These are phyloP conservation scores for Colletotrichum costaricense DNA, from an alignment of 2,329 filamentous ascomycete species.

Conservation along the genomic window DNA sequence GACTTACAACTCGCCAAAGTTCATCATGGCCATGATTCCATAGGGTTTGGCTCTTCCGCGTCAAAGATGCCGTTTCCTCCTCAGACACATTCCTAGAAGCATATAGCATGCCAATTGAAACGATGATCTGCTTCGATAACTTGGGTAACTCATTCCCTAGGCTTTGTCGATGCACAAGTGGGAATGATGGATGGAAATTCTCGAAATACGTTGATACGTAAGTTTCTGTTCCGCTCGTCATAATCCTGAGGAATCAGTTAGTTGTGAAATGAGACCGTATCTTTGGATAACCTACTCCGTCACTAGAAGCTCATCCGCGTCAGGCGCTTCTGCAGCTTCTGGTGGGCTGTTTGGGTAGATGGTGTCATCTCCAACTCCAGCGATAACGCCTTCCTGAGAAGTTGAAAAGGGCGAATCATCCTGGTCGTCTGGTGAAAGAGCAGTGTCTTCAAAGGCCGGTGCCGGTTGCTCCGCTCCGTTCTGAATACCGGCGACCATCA, in stretches of 20 bases:
- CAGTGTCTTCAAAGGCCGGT: neutral
- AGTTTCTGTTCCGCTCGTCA: neutral
- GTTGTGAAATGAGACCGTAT: neutral
- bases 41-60: conserved; percentile 32
- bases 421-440: neutral
- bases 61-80: conserved; percentile 13
- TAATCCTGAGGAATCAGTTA: neutral
- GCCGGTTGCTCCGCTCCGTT: neutral
- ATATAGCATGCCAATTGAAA: conserved; percentile 39
- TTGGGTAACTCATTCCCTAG: conserved; percentile 20
- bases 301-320: neutral
- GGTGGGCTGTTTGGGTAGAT: neutral
- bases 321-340: neutral
- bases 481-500: neutral
- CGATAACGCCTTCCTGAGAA: neutral
- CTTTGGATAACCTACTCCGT: neutral
- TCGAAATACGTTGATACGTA: conserved; percentile 39
- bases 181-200: conserved; percentile 40
- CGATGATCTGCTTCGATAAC: conserved; percentile 31
- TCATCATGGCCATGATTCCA: conserved; percentile 37
- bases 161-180: conserved; percentile 38
- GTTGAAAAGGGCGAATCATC: neutral
- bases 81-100: conserved; percentile 27
- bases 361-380: neutral
- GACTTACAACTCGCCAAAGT: conserved; percentile 29